Evolutionary conservation across 805 yeast genomes (phyloP).

Genomic region (Candida rishiriensis): DNA sequence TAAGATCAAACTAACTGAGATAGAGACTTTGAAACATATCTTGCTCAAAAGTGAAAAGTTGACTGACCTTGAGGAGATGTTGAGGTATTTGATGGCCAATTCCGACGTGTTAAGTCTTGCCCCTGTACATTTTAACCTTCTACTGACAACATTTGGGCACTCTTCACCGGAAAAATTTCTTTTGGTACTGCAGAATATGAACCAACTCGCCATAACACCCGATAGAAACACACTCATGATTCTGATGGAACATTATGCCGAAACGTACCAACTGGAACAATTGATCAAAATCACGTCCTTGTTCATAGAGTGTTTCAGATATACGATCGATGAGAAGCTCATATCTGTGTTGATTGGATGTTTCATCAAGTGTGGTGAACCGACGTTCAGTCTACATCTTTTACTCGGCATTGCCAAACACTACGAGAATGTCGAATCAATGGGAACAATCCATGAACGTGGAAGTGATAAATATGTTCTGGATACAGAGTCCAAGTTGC

Average conservation of each 20-base stretch:
- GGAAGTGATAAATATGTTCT: not conserved
- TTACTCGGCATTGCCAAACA: conserved; percentile 8
- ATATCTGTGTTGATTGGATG: conserved; percentile 8
- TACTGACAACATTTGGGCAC: conserved; percentile 1
- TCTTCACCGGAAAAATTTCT: not conserved
- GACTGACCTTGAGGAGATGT: not conserved
- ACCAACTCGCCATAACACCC: conserved; percentile 2
- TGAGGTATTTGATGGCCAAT: not conserved
- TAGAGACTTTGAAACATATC: conserved; percentile 10
- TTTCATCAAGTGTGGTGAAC: conserved; percentile 8
- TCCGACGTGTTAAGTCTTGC: conserved; percentile 1
- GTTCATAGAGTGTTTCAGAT: conserved; percentile 5
- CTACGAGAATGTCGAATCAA: conserved; percentile 4
- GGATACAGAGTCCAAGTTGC: conserved; percentile 5
- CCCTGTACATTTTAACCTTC: conserved; percentile 10
- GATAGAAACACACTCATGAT: conserved; percentile 9
- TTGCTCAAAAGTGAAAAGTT: conserved; percentile 1
- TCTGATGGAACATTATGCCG: conserved; percentile 5
- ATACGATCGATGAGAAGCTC: conserved; percentile 8
- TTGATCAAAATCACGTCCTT: conserved; percentile 6
- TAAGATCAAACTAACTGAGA: conserved; percentile 7
- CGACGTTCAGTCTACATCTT: conserved; percentile 8
- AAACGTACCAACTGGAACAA: conserved; percentile 1
- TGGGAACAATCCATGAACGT: not conserved
- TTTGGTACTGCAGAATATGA: conserved; percentile 6